These are phyloP conservation scores for Suillus lakei DNA, from an alignment of 768 basidiomycete species.

Conservation along the genomic window DNA sequence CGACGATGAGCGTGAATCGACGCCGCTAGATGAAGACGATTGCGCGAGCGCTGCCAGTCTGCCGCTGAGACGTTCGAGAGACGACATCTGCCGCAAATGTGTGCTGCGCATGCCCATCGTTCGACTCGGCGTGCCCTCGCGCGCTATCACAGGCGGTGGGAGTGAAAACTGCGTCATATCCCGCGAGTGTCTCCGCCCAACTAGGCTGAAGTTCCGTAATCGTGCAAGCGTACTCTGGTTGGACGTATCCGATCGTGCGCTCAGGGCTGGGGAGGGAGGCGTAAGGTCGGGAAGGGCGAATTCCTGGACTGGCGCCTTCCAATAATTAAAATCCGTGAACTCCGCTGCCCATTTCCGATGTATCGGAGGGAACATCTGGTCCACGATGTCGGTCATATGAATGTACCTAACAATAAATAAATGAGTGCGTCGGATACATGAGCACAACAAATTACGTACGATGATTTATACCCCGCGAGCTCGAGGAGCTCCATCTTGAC, in stretches of 20 bases:
- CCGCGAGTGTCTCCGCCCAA: conserved; percentile 48
- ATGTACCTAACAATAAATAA: conserved; percentile 69
- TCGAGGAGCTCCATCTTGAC: conserved; percentile 98
- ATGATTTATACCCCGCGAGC: conserved; percentile 95
- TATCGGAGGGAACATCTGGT: conserved; percentile 99
- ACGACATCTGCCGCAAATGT: conserved; percentile 73
- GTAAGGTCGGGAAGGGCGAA: conserved; percentile 78
- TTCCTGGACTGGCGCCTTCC: conserved; percentile 83
- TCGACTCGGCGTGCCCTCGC: conserved; percentile 20
- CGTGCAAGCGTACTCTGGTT: conserved; percentile 74
- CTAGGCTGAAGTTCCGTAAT: conserved; percentile 79
- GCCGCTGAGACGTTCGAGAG: conserved; percentile 71
- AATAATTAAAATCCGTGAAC: conserved; percentile 97
- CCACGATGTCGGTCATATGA: conserved; percentile 98
- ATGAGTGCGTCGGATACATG: not conserved
- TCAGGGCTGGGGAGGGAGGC: conserved; percentile 92
- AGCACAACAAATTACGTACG: conserved; percentile 51
- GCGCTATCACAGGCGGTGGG: conserved; percentile 34
- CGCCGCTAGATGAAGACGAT: conserved; percentile 51
- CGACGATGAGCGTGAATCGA: conserved; percentile 57
- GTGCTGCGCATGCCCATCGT: conserved; percentile 38
- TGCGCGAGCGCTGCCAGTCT: conserved; percentile 56
- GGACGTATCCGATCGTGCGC: conserved; percentile 89
- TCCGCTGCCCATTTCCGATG: conserved; percentile 87
- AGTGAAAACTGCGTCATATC: conserved; percentile 32